phyloP scores from a whole-genome alignment of 2,329 filamentous ascomycete genomes.

The Botryosphaeria agaves region DNA sequence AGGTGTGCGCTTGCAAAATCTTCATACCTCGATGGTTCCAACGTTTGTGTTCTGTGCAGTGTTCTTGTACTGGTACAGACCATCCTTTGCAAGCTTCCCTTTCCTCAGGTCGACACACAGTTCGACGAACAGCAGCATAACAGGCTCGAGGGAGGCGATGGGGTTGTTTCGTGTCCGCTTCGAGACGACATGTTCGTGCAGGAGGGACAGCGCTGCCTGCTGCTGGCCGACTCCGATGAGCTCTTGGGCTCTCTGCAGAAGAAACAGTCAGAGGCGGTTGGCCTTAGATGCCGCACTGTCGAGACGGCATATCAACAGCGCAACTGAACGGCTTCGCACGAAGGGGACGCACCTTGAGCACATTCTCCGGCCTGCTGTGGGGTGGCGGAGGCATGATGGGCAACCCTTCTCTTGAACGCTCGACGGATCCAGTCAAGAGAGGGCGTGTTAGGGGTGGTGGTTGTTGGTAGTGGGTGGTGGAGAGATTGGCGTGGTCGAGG shows the following conservation, averaged over 20 bases:
- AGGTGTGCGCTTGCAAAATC: not conserved
- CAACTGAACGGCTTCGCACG: too few relatives aligned
- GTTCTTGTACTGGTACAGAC: slow-evolving; percentile 99
- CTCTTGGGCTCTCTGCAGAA: slow-evolving; percentile 66
- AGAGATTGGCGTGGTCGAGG: too few relatives aligned
- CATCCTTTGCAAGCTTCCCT: slow-evolving; percentile 96
- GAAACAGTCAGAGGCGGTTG: slow-evolving; percentile 5
- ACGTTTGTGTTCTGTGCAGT: slow-evolving; percentile 99
- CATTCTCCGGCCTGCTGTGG: slow-evolving; percentile 97
- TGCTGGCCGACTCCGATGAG: slow-evolving; percentile 95
- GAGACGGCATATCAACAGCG: too few relatives aligned
- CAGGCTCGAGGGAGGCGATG: slow-evolving; percentile 88
- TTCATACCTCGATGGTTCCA: slow-evolving; percentile 74
- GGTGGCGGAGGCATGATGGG: slow-evolving; percentile 77
- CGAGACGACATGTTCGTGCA: slow-evolving; percentile 98
- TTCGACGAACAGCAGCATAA: slow-evolving; percentile 96
- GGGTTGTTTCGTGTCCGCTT: slow-evolving; percentile 96
- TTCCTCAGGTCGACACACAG: slow-evolving; percentile 95
- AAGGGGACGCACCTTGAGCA: slow-evolving; percentile 54
- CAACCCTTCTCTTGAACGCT: too few relatives aligned
- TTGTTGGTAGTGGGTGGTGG: too few relatives aligned
- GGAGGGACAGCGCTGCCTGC: slow-evolving; percentile 76
- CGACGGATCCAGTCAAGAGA: too few relatives aligned
- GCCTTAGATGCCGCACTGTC: too few relatives aligned
- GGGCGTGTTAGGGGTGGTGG: too few relatives aligned